Conservation (phyloP, 345 rosid genomes). For the Ailanthus altissimus region DNA sequence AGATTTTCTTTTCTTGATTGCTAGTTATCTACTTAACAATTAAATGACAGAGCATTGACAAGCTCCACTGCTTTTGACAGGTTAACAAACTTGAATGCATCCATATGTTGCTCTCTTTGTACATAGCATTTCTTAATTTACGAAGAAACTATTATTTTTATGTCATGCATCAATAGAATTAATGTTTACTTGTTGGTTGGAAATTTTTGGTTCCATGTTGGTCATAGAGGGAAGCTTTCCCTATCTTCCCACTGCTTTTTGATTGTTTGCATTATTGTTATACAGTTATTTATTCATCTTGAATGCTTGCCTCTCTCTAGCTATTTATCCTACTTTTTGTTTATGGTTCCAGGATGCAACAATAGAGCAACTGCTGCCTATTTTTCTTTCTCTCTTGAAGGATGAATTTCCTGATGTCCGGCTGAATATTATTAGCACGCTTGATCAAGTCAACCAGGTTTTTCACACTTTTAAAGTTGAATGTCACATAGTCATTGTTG, state of each 20-base stretch:
- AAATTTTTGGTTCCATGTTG: slow-evolving; percentile 7
- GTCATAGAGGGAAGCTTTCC: neutral
- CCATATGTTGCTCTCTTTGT: too few relatives aligned
- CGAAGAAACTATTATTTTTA: neutral
- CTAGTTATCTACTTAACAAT: neutral
- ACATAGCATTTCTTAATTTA: neutral
- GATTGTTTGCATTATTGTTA: neutral
- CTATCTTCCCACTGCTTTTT: neutral
- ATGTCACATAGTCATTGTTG: neutral
- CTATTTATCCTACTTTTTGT: neutral
- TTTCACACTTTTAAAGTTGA: slow-evolving; percentile 7
- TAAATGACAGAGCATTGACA: neutral
- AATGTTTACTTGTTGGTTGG: neutral
- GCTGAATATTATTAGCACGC: slow-evolving; percentile 61
- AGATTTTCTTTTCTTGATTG: neutral
- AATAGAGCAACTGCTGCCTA: slow-evolving; percentile 59
- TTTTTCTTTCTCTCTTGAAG: slow-evolving; percentile 60
- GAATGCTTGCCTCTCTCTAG: slow-evolving; percentile 12
- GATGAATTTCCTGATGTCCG: slow-evolving; percentile 70
- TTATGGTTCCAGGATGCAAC: slow-evolving; percentile 53
- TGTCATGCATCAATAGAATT: neutral
- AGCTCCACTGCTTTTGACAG: neutral
- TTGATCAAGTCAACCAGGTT: slow-evolving; percentile 72
- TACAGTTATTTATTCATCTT: neutral
- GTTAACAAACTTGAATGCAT: neutral